Evolutionary conservation across 106 monocot species (phyloP).

Genomic region (Dendrobium huoshanense): DNA sequence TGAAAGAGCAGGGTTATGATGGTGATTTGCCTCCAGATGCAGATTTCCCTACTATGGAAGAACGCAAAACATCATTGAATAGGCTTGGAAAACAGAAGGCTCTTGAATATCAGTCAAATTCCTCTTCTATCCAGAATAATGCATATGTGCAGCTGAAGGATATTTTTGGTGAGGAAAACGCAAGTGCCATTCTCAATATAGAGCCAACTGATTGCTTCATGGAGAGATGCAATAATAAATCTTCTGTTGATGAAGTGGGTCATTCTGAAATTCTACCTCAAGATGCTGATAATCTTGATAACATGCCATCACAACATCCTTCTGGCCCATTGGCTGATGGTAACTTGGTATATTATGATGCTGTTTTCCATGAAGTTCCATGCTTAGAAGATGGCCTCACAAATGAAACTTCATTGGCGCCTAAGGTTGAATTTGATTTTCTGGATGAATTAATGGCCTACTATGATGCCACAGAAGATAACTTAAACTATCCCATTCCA

Average conservation of each 20-base stretch:
- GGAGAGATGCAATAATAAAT: too few relatives aligned
- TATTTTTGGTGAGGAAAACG: neutral
- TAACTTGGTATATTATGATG: neutral
- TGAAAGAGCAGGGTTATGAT: neutral
- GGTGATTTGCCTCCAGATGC: neutral
- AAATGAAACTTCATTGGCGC: neutral
- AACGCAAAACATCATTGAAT: neutral
- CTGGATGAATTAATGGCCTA: constrained; percentile 2
- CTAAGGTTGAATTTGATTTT: neutral
- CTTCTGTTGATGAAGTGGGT: too few relatives aligned
- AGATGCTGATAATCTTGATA: neutral
- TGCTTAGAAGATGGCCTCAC: neutral
- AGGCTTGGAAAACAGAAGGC: neutral
- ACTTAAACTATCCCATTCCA: neutral
- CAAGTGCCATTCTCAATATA: neutral
- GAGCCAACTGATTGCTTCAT: neutral
- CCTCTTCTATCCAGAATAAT: neutral
- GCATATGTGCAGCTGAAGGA: neutral
- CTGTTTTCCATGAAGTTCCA: neutral
- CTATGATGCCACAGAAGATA: constrained; percentile 4
- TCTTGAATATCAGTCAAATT: neutral
- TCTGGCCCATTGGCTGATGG: neutral
- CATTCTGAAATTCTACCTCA: too few relatives aligned
- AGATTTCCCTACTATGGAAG: neutral
- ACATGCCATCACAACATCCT: neutral